Conservation (phyloP, 2,329 filamentous ascomycete species). For the Arthrocladium fulminans region DNA sequence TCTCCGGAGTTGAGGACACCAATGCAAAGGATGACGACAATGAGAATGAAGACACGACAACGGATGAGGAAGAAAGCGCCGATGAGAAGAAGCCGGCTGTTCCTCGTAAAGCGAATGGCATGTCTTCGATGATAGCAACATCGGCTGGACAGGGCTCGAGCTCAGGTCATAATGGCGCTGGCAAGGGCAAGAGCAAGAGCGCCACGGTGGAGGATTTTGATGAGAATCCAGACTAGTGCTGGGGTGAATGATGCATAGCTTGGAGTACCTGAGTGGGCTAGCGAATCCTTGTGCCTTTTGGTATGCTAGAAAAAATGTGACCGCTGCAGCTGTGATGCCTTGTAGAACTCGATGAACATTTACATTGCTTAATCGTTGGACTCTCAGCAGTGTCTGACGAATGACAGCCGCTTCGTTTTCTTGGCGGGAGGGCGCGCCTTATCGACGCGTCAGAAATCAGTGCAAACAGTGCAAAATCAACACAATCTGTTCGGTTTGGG, state of each 20-base stretch:
- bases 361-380: no score
- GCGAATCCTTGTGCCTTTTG: no score
- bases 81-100: neutral
- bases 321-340: no score
- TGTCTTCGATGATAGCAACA: neutral
- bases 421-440: no score
- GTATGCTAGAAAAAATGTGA: no score
- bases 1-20: neutral
- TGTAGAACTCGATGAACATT: no score
- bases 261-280: neutral
- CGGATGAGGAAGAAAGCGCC: neutral
- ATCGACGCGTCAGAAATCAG: neutral
- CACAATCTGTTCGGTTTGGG: neutral
- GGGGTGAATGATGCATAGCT: neutral
- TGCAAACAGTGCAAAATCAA: neutral
- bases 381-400: no score
- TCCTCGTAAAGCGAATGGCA: neutral
- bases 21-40: neutral
- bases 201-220: constrained; percentile 33
- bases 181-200: constrained; percentile 28
- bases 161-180: neutral
- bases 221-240: constrained; percentile 22
- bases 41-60: neutral
- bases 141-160: constrained; percentile 1
- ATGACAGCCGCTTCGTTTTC: no score